Conservation (phyloP, 148 eudicot genomes). For the Dysphania ambrosioides region DNA sequence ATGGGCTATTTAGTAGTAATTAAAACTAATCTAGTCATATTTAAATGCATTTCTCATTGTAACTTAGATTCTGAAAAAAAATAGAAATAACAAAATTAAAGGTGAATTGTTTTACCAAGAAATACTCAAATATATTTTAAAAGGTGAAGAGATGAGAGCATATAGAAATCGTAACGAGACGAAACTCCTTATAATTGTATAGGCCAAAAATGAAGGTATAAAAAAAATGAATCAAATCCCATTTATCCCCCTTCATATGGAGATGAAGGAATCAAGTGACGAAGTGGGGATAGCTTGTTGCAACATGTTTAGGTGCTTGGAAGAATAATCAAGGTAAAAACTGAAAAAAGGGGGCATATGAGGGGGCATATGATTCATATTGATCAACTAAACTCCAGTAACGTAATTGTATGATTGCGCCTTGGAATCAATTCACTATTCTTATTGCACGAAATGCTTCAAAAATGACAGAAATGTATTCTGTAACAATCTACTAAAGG, state of each 20-base stretch:
- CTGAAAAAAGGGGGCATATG: conserved; percentile 8
- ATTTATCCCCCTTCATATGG: not conserved
- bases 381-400: not conserved
- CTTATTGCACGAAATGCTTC: conserved; percentile 4
- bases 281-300: not conserved
- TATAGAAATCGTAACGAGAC: no score
- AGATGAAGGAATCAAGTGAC: not conserved
- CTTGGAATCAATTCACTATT: conserved; percentile 4
- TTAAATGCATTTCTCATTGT: no score
- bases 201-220: not conserved
- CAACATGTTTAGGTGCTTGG: conserved; percentile 13
- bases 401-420: conserved; percentile 2
- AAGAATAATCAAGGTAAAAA: conserved; percentile 7
- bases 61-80: not conserved
- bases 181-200: not conserved
- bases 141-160: no score
- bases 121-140: no score
- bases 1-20: no score
- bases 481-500: not conserved
- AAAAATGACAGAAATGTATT: conserved; percentile 7
- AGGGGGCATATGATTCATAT: conserved; percentile 4
- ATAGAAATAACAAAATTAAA: no score
- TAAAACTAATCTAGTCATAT: no score
- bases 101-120: no score
- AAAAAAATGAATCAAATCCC: not conserved